Evolutionary conservation across 441 rosid species (phyloP), one percentile per base, ranked within the genome.

Genomic region (Bruguiera hainesii): DNA sequence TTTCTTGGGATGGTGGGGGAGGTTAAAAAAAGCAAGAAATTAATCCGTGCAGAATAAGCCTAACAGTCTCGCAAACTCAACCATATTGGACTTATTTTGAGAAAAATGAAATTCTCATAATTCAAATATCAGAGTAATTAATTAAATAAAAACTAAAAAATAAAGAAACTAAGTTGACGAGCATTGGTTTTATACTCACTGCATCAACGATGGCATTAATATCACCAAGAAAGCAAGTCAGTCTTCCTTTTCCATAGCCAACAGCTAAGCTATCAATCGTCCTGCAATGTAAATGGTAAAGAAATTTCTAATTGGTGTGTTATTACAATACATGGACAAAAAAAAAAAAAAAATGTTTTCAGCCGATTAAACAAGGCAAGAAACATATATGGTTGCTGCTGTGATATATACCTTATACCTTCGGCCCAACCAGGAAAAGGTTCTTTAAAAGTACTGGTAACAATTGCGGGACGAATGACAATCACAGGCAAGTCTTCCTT

Each of bases 221-320:
- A 76, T 90, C 91, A 49, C 89, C 88, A 6, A 91, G 88, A 63
- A 94, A 89, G 79, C 87, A 88, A 26, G 85, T 80, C 13, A 94
- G 71, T 64, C 77, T 83, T 67, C 99, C 99, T 79, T 85, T 94
- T 0, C 84, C 98, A 67, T 84, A 94, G 46, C 89, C 91, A 68
- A 89, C 78, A 3, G 84, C 85, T 30, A 94, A 64, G 75, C 99
- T 91, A 56, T 94, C 99, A 70, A 94, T 81, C 29, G 99, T 94
- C 76, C 99, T 94, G 85, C 67, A 72, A 21, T 29, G 28, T 21
- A 20, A 5, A 53, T 19, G 5, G 8, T 28, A 20, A 16, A n/a
- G 26, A 15, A 16, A 56, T 33, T 0, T 6, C 37, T 33, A 23
- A 58, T 33, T 3, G 7, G 42, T 37, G 42, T 37, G 19, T 1